phyloP scores from a whole-genome alignment of 441 rosid species.

The Corymbia calophylla region DNA sequence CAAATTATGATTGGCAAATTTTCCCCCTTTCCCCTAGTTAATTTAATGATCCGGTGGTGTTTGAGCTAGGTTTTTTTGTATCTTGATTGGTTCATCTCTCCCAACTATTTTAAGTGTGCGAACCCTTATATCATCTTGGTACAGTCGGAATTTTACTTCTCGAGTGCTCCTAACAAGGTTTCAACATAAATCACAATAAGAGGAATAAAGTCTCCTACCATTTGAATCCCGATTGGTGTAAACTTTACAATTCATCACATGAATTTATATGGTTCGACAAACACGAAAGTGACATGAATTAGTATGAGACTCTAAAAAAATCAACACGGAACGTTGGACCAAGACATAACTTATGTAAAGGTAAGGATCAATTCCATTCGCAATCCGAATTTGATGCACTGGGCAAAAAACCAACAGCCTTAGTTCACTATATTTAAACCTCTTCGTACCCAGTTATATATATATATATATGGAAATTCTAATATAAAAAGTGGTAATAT shows the following conservation, averaged over 20 bases:
- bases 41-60: neutral
- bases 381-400: neutral
- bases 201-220: neutral
- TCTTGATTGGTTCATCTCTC: neutral
- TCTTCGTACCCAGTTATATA: neutral
- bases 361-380: too few relatives aligned
- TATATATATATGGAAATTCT: neutral
- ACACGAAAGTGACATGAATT: neutral
- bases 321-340: accelerated
- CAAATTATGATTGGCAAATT: neutral
- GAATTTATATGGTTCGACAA: neutral
- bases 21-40: neutral
- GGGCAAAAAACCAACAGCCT: neutral
- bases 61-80: neutral
- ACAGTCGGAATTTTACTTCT: neutral
- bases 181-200: neutral
- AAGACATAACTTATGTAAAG: neutral
- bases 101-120: accelerated
- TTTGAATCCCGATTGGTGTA: accelerated
- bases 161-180: neutral
- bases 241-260: accelerated
- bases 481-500: neutral
- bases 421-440: neutral
- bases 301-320: neutral
- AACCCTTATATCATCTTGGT: accelerated